Percentiles rank a stretch among this genome's conserved stretches.
These are phyloP conservation scores for Strobilomyces echinocephalus DNA, from an alignment of 768 basidiomycete genomes.

Conservation along the genomic window DNA sequence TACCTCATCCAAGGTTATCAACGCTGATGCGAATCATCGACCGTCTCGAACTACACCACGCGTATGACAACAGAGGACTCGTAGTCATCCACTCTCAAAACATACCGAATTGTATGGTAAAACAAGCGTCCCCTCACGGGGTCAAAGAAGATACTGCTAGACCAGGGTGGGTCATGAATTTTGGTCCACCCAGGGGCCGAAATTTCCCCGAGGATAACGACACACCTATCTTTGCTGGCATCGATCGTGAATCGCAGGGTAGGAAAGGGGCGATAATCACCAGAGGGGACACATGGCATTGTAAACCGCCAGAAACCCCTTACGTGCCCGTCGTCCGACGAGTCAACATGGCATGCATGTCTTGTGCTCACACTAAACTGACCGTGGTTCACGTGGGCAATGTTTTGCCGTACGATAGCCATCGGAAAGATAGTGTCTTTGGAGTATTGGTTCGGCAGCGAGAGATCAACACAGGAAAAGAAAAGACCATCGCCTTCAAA, in stretches of 20 bases:
- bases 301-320: not conserved
- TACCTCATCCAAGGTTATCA: too few relatives aligned
- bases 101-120: not conserved
- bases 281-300: not conserved
- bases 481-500: not conserved
- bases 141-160: not conserved
- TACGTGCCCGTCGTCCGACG: not conserved
- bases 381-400: not conserved
- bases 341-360: not conserved
- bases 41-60: not conserved
- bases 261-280: too few relatives aligned
- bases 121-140: not conserved
- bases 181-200: not conserved
- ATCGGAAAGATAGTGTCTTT: not conserved
- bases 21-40: too few relatives aligned
- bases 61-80: not conserved
- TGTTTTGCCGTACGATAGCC: not conserved
- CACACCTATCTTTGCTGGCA: not conserved
- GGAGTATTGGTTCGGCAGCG: not conserved
- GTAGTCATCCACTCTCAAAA: not conserved
- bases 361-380: too few relatives aligned
- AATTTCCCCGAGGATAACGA: not conserved
- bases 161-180: not conserved
- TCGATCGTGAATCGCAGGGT: not conserved
- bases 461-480: not conserved